Base-by-base conservation (phyloP, 106 monocot genomes). In the Apostasia shenzhenica region DNA sequence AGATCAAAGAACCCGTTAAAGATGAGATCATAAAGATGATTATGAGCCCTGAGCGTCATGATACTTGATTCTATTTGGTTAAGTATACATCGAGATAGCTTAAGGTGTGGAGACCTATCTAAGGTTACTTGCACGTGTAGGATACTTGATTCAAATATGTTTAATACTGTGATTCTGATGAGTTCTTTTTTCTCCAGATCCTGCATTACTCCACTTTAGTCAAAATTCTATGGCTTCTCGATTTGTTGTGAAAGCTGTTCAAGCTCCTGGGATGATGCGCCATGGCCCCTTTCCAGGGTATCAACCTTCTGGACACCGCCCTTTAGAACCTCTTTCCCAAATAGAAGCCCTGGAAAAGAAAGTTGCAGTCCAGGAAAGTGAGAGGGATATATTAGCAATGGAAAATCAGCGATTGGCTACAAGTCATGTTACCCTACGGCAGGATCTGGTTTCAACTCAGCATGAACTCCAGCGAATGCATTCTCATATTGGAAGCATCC, bases 401-500 rank as follows among this genome's bases (percentile, higher is more conserved):
- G 93, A 94, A 76, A 94, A 94, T 56, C 72, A 78, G 45, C 83
- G 82, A 61, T 56, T 94, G 46, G 94, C 90, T 44, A 67, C 81
- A 41, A 87, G 76, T 58, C 77, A 94, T 74, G 77, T 67, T 9
- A 55, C 80, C 74, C 75, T 94, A 78, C 79, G 94, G 46, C 75
- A 85, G 59, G 84, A 94, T 10, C 74, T 94, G 37, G 56, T 78
- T 55, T 70, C 64, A 38, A 69, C 82, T 56, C 82, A 87, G 61
- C 80, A 84, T 40, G 94, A 87, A 72, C 61, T 86, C 49, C 84
- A 87, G 44, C 80, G 73, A 64, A 41, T 90, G 14, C 79, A 84
- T 51, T 67, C 76, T 51, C 82, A 90, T 72, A 14, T 78, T 2
- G 76, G 55, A 42, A 77, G 68, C 48, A 58, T 82, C 56, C 77